Evolutionary conservation across 768 basidiomycete genomes (phyloP), one percentile per base, ranked within the genome.

Genomic region (Lactarius quietus): DNA sequence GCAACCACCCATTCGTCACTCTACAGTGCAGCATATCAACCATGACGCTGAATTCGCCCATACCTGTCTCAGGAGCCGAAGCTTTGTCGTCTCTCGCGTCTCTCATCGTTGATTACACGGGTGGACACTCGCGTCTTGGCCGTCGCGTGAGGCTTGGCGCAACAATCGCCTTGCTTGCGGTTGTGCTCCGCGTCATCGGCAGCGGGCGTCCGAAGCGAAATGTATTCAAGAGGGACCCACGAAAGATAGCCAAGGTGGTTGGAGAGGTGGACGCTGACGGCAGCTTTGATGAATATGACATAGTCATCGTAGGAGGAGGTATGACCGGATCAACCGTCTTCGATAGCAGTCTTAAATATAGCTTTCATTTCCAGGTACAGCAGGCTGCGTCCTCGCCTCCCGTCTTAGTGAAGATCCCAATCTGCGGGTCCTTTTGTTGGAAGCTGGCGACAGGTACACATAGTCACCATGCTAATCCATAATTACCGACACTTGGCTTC

Each of bases 301-400:
- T 79, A 2, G 73, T 79, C 36, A 70, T 79, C 26, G 67, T 77
- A 5, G 78, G 78, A 23, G 78, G 78, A 61, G 77, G 77, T 76
- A 73, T 61, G 38, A n/a, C 14, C n/a, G n/a, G n/a, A n/a, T n/a
- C 48, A 51, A 29, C 33, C 15, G 1, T 14, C 38, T 62, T 57
- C 56, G 26, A 31, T 8, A 7, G 56, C 15, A 17, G 29, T 26
- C 33, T 18, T n/a, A 58, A 9, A 57, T 33, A 8, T 53, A 38
- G 3, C 31, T 53, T 26, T 26, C 7, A 20, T 53, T 68, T 23
- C 57, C 66, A 83, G 86, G 86, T 10, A 87, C 85, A 12, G 80
- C 85, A 2, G 86, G 86, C 14, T 86, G 85, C 70, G 85, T 82
- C 10, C 76, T 87, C 10, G 86, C 86, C 15, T 76, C 85, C 3